Evolutionary conservation across 1,139 yeast genomes (phyloP).

Genomic region (Yamadazyma atlantica): DNA sequence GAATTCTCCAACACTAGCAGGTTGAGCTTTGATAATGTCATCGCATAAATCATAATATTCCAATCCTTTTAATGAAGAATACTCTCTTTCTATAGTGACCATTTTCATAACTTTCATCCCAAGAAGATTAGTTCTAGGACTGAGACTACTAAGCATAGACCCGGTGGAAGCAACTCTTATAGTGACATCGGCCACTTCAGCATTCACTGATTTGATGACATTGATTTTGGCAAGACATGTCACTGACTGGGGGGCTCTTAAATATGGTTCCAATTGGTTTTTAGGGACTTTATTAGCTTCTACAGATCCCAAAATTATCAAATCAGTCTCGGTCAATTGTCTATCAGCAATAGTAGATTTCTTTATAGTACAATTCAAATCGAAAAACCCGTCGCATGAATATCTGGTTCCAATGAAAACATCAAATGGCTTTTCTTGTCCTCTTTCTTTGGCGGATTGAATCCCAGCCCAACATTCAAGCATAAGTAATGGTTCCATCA

Average conservation of each 20-base stretch:
- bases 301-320: conserved; percentile 63
- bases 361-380: conserved; percentile 76
- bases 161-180: conserved; percentile 61
- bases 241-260: conserved; percentile 19
- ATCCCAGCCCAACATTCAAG: conserved; percentile 95
- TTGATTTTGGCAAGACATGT: conserved; percentile 79
- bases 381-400: conserved; percentile 84
- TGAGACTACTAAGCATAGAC: conserved; percentile 51
- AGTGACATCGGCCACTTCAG: conserved; percentile 71
- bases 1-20: conserved; percentile 41
- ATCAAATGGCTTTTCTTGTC: conserved; percentile 64
- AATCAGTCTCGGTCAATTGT: conserved; percentile 71
- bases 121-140: conserved; percentile 62
- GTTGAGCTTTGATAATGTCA: conserved; percentile 64
- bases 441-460: conserved; percentile 66
- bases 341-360: conserved; percentile 51
- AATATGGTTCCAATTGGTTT: conserved; percentile 18
- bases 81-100: conserved; percentile 94
- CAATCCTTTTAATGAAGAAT: conserved; percentile 75
- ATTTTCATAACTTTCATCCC: conserved; percentile 79
- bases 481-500: conserved; percentile 77
- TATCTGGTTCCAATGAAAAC: conserved; percentile 76
- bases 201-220: conserved; percentile 63
- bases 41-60: conserved; percentile 73
- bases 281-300: conserved; percentile 24